Base-by-base conservation (phyloP, 2,329 filamentous ascomycete genomes). In the Aspergillus aculeatus region DNA sequence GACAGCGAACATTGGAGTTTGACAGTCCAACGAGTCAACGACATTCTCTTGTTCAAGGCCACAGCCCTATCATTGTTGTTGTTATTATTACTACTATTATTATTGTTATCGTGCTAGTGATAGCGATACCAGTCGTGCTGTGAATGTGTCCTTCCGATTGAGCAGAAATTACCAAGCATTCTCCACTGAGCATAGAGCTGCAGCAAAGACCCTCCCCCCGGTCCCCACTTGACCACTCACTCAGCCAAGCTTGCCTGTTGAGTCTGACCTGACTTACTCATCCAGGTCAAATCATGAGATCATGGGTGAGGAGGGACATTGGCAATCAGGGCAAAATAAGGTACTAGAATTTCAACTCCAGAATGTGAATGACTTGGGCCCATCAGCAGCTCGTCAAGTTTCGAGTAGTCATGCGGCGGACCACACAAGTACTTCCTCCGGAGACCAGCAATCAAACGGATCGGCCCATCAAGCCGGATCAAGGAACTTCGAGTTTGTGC, bases 401-500 rank as follows among this genome's bases (percentile, higher is more conserved):
- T 57, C 57, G 47, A 50, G 53, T 57, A 47, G 54, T 57, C 56
- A 62, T 61, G 59, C 54, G 11, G 24, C 35, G 23, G 49, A 62
- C 59, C 56, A 56, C 31, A 32, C 58, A 23, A 48, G 41, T 38
- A 50, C 56, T 49, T 41, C 35, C 61, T 31, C 32, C 55, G 29
- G 55, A 54, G 50, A 24, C 58, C 23, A 55, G 49, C 24, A 50
- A 55, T 49, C 62, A 57, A 38, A 32, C 63, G 41, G 41, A 55
- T 44, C 52, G 21, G 32, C 55, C 16, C 38, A 44, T 38, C 58
- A 56, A 16, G 19, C 49, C 44, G 23, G 41, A n/a, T 56, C 66
- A 31, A 68, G 66, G 58, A 69, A 63, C 54, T 73, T 72, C 58
- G 71, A 73, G 54, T 72, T 73, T 60, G 71, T 73, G 26, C 62